Base-by-base conservation (phyloP, 2,329 filamentous ascomycete species). In the Xylaria sp. region DNA sequence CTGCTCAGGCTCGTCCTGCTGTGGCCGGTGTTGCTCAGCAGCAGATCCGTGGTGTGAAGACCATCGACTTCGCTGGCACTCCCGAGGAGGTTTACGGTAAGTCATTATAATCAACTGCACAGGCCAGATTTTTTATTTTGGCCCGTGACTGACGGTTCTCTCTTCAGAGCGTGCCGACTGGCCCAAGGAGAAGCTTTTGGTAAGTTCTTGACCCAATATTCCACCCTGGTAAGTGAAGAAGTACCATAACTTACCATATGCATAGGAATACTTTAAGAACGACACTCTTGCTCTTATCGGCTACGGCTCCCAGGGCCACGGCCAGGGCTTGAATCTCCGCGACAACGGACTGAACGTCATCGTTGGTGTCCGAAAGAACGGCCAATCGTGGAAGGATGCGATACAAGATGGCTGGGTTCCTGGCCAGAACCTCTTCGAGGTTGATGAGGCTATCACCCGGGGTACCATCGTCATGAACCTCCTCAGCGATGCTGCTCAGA, bases 291-390 rank as follows among this genome's bases (percentile, higher is more conserved):
- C 95, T 77, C 90, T 99, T 77, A 99, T 99, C 81, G 95, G 95
- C 79, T 99, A 99, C 83, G 95, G 85, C 75, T 97, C 93, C 68
- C 93, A 97, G 85, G 95, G 95, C 75, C 95, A 99, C 87, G 95
- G 95, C 72, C 95, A 99, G 85, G 96, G 95, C 79, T 92, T 99
- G 68, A 99, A 99, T 88, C 91, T 99, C 79, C 94, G 95, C 82
- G 95, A 99, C 88, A 97, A 99, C 84, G 95, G 95, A 79, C 87
- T 99, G 73, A 98, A 98, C 81, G 95, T 99, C 82, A 97, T 99
- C 77, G 87, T 99, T 74, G 95, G 95, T 86, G 95, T 99, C 77
- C 91, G 95, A 77, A 98, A 98, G 90, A 90, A 95, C 81, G 95
- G 95, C 78, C 88, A 93, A 78, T 98, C 95, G 73, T 99, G 95